Evolutionary conservation across 1,284 basidiomycete species (phyloP).

Genomic region (Naganishia sp.): DNA sequence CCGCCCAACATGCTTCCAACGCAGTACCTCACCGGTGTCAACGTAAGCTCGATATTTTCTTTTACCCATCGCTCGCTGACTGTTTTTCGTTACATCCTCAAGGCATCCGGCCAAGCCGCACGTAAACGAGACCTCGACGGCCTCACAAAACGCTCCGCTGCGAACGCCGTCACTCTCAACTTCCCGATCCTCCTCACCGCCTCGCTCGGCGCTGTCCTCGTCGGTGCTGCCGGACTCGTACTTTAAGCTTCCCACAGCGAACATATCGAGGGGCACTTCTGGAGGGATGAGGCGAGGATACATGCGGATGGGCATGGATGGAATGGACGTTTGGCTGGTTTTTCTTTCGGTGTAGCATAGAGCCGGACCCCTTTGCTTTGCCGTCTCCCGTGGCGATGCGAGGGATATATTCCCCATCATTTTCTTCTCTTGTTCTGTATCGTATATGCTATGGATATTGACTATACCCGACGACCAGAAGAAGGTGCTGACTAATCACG

Average conservation of each 20-base stretch:
- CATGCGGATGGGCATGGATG: not conserved
- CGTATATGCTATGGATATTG: not conserved
- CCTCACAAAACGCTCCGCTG: constrained; percentile 6
- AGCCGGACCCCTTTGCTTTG: not conserved
- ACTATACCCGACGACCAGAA: not conserved
- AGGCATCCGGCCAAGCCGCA: constrained; percentile 26
- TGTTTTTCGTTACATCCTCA: not conserved
- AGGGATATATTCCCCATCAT: not conserved
- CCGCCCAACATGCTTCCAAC: constrained; percentile 56
- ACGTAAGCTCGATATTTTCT: constrained; percentile 39
- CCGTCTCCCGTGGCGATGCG: not conserved
- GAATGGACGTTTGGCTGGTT: not conserved
- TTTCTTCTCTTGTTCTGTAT: not conserved
- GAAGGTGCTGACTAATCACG: no score
- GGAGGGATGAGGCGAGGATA: not conserved
- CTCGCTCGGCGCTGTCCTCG: constrained; percentile 1
- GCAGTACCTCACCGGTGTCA: constrained; percentile 49
- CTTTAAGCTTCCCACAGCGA: not conserved
- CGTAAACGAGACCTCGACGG: constrained; percentile 19
- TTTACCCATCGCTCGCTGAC: not conserved
- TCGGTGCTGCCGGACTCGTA: constrained; percentile 7
- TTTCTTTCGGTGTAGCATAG: not conserved
- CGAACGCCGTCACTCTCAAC: not conserved
- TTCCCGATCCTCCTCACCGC: not conserved
- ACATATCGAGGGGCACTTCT: not conserved